Base-by-base conservation (phyloP, 805 yeast species). In the Ogataea paraovalis region DNA sequence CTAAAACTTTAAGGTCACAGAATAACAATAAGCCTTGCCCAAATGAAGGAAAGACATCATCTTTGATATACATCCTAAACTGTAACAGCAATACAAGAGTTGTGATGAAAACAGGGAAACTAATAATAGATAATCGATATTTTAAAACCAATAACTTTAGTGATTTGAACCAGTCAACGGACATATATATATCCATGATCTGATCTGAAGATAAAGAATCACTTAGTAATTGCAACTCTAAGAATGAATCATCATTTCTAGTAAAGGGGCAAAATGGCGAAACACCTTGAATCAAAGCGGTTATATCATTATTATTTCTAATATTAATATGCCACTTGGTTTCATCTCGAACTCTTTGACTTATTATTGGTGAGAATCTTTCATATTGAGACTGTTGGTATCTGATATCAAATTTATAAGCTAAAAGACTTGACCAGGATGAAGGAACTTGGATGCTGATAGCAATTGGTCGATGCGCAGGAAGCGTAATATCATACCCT, bases 251-350 rank as follows among this genome's bases (percentile, higher is more conserved):
- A 2, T 59, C 49, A 23, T 64, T 45, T 50, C 57, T 54, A 3
- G 52, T 48, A 32, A 60, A 62, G 6, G 70, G 67, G 44, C 60
- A 45, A 50, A 55, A 81, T 4, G 94, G 90, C 0, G 94, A 82
- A 21, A 80, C 73, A 25, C 87, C 85, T 59, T 87, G 92, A 34
- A 72, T 65, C 43, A 68, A 68, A 34, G 72, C 62, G 49, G 58
- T 69, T 48, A 71, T 64, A n/a, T 71, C 64, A 20, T 70, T 61
- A 19, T 70, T 62, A 3, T 69, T 61, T 6, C 69, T 61, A 1
- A 82, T 49, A 46, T 82, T 74, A 8, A 85, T 65, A 57, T 82
- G 86, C 90, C 92, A 91, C 66, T 88, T 89, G 0, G 88, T 75
- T 61, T 91, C 97, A 32, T 80, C 82, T 10, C 71, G 68, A 3